A percentile compares a stretch with the other conserved stretches of the same genome.
phyloP scores from a whole-genome alignment of 805 yeast species.

The Maudiozyma bulderi region DNA sequence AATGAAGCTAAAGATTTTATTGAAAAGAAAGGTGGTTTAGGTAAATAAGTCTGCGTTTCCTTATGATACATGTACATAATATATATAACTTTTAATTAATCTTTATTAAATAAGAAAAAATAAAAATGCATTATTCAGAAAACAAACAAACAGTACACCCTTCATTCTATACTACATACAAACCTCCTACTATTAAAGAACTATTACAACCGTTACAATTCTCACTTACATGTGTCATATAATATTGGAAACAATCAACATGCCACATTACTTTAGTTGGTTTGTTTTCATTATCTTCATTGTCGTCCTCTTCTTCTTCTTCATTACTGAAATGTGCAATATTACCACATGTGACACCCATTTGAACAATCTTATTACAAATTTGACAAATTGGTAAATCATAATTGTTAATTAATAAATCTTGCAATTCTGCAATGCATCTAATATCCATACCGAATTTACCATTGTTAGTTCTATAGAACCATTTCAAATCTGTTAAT shows the following conservation, averaged over 20 bases:
- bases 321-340: constrained; percentile 1
- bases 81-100: neutral
- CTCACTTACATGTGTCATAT: constrained; percentile 19
- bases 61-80: neutral
- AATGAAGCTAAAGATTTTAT: constrained; percentile 72
- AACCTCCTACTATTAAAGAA: constrained; percentile 12
- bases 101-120: neutral
- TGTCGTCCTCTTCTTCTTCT: neutral
- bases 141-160: neutral
- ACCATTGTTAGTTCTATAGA: constrained; percentile 17
- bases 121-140: neutral
- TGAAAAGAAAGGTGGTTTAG: constrained; percentile 22
- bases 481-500: constrained; percentile 23
- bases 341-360: constrained; percentile 21
- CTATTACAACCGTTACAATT: constrained; percentile 14
- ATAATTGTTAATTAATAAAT: constrained; percentile 12
- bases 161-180: constrained; percentile 14
- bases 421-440: constrained; percentile 20
- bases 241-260: constrained; percentile 25
- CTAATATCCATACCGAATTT: constrained; percentile 20
- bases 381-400: constrained; percentile 14
- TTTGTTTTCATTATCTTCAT: neutral
- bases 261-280: constrained; percentile 17
- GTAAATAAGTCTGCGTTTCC: constrained; percentile 2
- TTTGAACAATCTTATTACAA: constrained; percentile 16